A percentile compares a stretch with the other conserved stretches of the same genome.
phyloP scores from a whole-genome alignment of 768 basidiomycete species.

The Cubamyces sp. region DNA sequence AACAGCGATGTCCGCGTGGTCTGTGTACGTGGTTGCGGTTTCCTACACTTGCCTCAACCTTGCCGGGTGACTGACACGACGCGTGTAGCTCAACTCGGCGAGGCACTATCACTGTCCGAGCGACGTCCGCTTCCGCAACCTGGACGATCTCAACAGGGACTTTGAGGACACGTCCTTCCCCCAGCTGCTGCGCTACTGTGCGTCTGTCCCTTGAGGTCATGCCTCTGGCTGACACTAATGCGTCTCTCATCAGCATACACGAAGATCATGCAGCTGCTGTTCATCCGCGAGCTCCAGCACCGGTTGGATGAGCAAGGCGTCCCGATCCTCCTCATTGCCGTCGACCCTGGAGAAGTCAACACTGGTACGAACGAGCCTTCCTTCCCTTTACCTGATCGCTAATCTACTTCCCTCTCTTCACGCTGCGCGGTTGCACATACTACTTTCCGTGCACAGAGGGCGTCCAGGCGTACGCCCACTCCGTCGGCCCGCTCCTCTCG shows the following conservation, averaged over 20 bases:
- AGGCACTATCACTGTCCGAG: constrained; percentile 22
- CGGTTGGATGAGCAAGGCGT: constrained; percentile 33
- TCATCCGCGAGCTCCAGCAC: constrained; percentile 31
- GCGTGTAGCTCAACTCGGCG: constrained; percentile 1
- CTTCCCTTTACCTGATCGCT: background rate
- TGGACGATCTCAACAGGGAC: constrained; percentile 41
- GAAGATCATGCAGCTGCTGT: constrained; percentile 31
- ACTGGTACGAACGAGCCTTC: constrained; percentile 25
- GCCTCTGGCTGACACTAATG: background rate
- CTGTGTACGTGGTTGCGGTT: constrained; percentile 27
- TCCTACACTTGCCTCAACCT: background rate
- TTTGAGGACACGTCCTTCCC: constrained; percentile 31
- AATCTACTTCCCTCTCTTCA: background rate
- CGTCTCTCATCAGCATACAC: constrained; percentile 14
- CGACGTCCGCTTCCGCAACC: constrained; percentile 34
- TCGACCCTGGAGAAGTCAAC: constrained; percentile 42
- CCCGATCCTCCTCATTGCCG: constrained; percentile 39
- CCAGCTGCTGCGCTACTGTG: constrained; percentile 20
- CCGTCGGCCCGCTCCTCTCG: constrained; percentile 18
- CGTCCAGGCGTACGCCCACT: constrained; percentile 22
- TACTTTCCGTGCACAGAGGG: constrained; percentile 11
- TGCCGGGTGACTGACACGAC: background rate
- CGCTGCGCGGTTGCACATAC: background rate
- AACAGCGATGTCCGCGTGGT: constrained; percentile 39
- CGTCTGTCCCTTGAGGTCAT: background rate